Conservation (phyloP, 352 stramenopile species). For the Phytopythium chamaehyphon region DNA sequence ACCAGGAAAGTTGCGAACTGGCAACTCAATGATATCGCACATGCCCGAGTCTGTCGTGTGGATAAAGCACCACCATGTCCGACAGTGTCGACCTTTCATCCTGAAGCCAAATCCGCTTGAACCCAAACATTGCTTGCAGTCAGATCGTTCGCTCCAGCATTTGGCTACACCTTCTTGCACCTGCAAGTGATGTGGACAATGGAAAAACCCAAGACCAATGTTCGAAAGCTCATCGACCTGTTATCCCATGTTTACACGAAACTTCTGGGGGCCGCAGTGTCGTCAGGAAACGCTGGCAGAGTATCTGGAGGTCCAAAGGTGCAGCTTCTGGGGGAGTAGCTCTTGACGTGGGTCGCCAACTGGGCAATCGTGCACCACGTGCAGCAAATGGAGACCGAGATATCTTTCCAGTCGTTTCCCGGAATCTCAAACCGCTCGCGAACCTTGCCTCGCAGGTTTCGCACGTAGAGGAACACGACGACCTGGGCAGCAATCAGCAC, state of each 20-base stretch:
- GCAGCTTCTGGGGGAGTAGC: conserved; percentile 21
- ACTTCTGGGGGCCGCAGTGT: no score
- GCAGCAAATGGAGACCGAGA: conserved; percentile 27
- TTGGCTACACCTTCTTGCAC: no score
- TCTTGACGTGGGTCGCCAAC: conserved; percentile 16
- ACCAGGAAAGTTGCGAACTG: no score
- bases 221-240: no score
- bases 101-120: conserved; percentile 17
- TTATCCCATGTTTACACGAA: no score
- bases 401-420: conserved; percentile 27
- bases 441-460: conserved; percentile 16
- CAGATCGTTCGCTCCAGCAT: no score
- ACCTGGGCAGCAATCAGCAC: conserved; percentile 4
- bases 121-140: conserved; percentile 14
- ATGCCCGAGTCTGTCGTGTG: conserved; percentile 20
- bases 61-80: no score
- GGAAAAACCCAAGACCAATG: no score
- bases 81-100: conserved; percentile 6
- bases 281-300: conserved; percentile 10
- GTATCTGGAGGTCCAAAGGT: conserved; percentile 9
- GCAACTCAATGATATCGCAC: conserved; percentile 27
- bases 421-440: conserved; percentile 37
- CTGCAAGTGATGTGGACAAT: no score
- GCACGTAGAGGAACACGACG: conserved; percentile 13
- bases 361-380: conserved; percentile 34